Percentiles rank a stretch among this genome's conserved stretches.
Evolutionary conservation across 2,329 filamentous ascomycete genomes (phyloP).

Genomic region (Scedosporium dehoogii): DNA sequence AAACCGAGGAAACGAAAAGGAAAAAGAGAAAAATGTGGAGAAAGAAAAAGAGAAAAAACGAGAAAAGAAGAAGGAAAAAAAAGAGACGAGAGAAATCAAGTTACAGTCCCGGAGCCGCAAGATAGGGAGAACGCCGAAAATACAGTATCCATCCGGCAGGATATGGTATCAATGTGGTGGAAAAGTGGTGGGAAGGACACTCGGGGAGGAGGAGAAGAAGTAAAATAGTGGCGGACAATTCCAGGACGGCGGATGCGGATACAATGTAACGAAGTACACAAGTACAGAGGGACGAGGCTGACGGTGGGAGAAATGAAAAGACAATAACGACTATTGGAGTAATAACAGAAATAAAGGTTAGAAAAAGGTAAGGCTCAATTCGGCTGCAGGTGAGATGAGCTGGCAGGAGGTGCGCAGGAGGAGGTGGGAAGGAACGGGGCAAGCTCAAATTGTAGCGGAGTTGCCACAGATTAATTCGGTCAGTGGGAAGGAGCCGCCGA

Average conservation of each 20-base stretch:
- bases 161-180: background rate
- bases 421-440: background rate
- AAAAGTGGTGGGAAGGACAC: background rate
- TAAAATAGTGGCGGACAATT: background rate
- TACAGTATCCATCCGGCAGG: background rate
- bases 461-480: background rate
- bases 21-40: slow-evolving; percentile 3
- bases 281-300: background rate
- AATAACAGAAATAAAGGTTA: background rate
- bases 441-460: background rate
- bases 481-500: background rate
- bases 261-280: background rate
- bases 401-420: background rate
- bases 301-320: background rate
- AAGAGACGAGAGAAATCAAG: slow-evolving; percentile 5
- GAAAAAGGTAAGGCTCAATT: background rate
- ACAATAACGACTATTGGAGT: background rate
- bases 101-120: background rate
- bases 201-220: background rate
- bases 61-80: background rate
- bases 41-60: background rate
- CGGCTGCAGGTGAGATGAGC: background rate
- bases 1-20: slow-evolving; percentile 6
- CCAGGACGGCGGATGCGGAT: background rate
- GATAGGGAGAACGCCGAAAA: background rate